phyloP scores from a whole-genome alignment of 2,329 filamentous ascomycete species.

The Alternaria atra region DNA sequence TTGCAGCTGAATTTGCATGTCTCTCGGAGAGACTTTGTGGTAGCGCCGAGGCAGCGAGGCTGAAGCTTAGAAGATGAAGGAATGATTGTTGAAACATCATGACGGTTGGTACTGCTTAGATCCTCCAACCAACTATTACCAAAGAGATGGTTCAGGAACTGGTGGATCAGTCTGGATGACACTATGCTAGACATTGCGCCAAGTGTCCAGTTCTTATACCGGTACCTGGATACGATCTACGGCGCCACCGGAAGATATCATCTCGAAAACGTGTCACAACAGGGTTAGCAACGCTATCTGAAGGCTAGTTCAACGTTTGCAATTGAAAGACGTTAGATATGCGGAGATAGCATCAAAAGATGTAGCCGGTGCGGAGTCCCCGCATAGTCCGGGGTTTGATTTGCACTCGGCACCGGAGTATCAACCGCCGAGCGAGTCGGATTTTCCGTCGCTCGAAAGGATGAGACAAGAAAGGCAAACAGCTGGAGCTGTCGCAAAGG shows the following conservation, averaged over 20 bases:
- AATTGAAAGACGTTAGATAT: neutral
- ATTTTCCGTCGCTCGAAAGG: slow-evolving; percentile 17
- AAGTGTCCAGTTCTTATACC: neutral
- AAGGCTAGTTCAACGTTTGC: neutral
- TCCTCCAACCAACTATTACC: neutral
- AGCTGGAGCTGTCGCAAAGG: too few species aligned
- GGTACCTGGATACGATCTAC: neutral
- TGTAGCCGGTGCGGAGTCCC: slow-evolving; percentile 18
- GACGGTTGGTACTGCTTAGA: neutral
- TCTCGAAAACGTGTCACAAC: slow-evolving; percentile 5
- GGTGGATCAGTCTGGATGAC: too few species aligned
- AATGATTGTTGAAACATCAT: neutral
- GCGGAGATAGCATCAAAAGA: neutral
- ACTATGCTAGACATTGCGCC: neutral
- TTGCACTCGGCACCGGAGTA: slow-evolving; percentile 10
- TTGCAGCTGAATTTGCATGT: neutral
- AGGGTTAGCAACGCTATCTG: neutral
- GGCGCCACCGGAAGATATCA: slow-evolving; percentile 3
- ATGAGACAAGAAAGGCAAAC: neutral
- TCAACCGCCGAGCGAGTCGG: slow-evolving; percentile 1
- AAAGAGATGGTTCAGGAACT: neutral
- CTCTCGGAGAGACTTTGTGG: neutral
- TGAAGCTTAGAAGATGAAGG: neutral
- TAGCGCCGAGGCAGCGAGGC: neutral
- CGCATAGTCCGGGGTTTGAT: slow-evolving; percentile 12